These are phyloP conservation scores for Aegle marmelos DNA, from an alignment of 345 rosid species.

Conservation along the genomic window DNA sequence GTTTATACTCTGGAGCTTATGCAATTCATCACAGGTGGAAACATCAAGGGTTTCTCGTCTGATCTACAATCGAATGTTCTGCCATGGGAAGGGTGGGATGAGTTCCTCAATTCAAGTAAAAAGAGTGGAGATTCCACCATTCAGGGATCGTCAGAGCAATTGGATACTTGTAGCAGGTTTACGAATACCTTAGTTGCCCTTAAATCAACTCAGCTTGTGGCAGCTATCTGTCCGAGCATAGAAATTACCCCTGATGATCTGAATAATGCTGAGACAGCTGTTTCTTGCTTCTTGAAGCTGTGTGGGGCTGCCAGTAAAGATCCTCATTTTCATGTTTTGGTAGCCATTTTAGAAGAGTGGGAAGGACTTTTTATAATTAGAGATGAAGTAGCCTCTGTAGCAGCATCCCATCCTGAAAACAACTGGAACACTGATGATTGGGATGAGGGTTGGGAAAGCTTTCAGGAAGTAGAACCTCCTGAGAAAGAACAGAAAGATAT, in stretches of 20 bases:
- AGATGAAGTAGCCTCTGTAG: slow-evolving; percentile 39
- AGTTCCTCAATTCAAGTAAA: slow-evolving; percentile 43
- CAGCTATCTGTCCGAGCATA: slow-evolving; percentile 52
- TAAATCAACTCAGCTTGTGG: slow-evolving; percentile 76
- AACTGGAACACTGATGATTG: slow-evolving; percentile 79
- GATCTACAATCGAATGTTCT: slow-evolving; percentile 52
- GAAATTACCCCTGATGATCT: slow-evolving; percentile 79
- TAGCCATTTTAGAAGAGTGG: slow-evolving; percentile 83
- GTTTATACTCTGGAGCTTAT: slow-evolving; percentile 81
- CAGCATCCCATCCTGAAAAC: slow-evolving; percentile 42
- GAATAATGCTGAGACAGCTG: slow-evolving; percentile 44
- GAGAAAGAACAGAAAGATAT: slow-evolving; percentile 38
- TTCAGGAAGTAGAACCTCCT: slow-evolving; percentile 64
- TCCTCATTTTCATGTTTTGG: slow-evolving; percentile 55
- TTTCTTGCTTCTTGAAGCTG: slow-evolving; percentile 70
- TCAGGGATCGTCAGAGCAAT: slow-evolving; percentile 40
- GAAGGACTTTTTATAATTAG: slow-evolving; percentile 60
- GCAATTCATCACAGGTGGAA: slow-evolving; percentile 69
- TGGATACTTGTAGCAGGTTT: slow-evolving; percentile 61
- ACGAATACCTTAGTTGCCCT: slow-evolving; percentile 84
- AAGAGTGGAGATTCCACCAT: slow-evolving; percentile 32
- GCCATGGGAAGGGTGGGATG: slow-evolving; percentile 90
- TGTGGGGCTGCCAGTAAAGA: slow-evolving; percentile 44
- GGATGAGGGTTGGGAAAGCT: slow-evolving; percentile 99
- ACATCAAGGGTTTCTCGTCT: slow-evolving; percentile 50